Base-by-base conservation (phyloP, 208 protist species). In the Blastocrithidia nonstop region DNA sequence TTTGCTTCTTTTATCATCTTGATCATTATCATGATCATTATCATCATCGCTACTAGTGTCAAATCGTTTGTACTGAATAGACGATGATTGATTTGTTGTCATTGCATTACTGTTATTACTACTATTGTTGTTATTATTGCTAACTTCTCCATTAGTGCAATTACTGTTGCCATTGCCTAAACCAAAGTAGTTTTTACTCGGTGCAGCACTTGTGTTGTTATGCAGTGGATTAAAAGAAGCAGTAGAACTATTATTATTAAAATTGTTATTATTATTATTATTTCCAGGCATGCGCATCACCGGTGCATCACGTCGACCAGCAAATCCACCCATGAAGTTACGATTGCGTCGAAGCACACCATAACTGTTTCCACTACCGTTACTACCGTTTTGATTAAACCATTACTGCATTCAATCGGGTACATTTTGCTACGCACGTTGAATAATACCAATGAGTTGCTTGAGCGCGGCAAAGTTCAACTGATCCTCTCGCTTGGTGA, bases 401-500 rank as follows among this genome's bases (percentile, higher is more conserved):
- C 78, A 92, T 51, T 87, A 75, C 8, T 59, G 56, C 56, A 93
- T 35, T 71, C 73, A 86, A 21, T 57, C 50, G 24, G 79, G 79
- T 39, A 84, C 69, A 38, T 61, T 42, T 55, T 93, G 79, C 17
- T 77, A 59, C 2, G 84, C 71, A 13, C 76, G 64, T 38, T 86
- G 66, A 6, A 71, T 41, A 24, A 93, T 72, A 0, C 43, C 69
- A 6, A 88, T 45, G 22, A 93, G 65, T 43, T 78, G 53, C n/a
- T 45, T 50, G 17, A 89, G 60, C 13, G 60, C 61, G 15, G 75
- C 47, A 40, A 95, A 81, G 32, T 93, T 96, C 33, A 96, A 63
- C 65, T 98, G 92, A 8, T 61, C 67, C 52, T 93, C 84, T 9
- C 64, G 57, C 52, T 84, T 81, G 6, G 86, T 88, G 57, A 94